Evolutionary conservation across 1,284 basidiomycete genomes (phyloP).

Genomic region (Grifola frondosa): DNA sequence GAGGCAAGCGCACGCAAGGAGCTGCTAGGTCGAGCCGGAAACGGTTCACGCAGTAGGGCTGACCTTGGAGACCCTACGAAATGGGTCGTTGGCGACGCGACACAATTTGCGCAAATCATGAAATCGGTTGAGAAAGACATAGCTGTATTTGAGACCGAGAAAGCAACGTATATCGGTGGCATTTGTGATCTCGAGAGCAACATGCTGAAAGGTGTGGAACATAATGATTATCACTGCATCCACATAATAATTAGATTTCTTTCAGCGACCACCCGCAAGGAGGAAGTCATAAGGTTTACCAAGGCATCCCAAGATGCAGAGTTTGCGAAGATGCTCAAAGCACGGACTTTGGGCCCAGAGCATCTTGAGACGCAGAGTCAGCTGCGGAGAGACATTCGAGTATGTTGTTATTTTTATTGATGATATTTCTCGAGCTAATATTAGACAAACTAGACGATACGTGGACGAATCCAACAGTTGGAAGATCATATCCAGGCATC

Average conservation of each 20-base stretch:
- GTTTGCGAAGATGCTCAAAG: conserved; percentile 78
- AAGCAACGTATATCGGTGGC: conserved; percentile 39
- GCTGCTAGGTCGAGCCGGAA: conserved; percentile 16
- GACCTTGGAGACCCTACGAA: conserved; percentile 48
- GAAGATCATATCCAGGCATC: conserved; percentile 70
- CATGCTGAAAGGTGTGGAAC: conserved; percentile 60
- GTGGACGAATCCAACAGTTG: conserved; percentile 73
- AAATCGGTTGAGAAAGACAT: conserved; percentile 51
- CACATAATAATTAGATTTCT: neutral
- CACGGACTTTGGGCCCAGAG: conserved; percentile 84
- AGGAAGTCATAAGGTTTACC: conserved; percentile 74
- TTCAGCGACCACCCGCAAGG: conserved; percentile 68
- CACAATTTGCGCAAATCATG: conserved; percentile 51
- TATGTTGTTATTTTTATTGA: conserved; percentile 33
- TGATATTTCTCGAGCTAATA: too few relatives aligned
- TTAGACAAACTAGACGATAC: conserved; percentile 65
- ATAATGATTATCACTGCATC: neutral
- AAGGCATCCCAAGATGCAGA: conserved; percentile 75
- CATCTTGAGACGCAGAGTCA: conserved; percentile 81
- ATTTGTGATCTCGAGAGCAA: conserved; percentile 59
- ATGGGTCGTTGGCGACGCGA: conserved; percentile 55
- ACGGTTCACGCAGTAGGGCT: conserved; percentile 38
- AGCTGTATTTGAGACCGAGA: conserved; percentile 45
- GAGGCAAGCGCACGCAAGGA: conserved; percentile 24
- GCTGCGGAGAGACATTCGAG: conserved; percentile 68